Evolutionary conservation across 202 grass and related monocot species (phyloP), one percentile per base, ranked within the genome.

Genomic region (Panicum hallii): DNA sequence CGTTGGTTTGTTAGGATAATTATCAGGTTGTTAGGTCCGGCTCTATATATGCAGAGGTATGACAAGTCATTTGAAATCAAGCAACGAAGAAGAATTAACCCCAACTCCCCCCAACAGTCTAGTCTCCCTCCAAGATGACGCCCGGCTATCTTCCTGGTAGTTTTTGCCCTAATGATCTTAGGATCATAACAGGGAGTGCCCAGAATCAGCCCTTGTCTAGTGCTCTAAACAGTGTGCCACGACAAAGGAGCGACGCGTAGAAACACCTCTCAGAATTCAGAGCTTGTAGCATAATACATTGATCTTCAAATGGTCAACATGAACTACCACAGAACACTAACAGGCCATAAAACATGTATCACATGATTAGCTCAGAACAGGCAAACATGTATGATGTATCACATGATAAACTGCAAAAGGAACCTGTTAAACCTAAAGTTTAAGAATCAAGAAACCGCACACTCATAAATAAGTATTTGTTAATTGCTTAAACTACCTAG

Each of bases 401-500:
- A 55, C 49, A 75, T 41, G 34, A 75, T n/a, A 77, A 58, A 77
- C 23, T 15, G 32, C 13, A 34, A 53, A 60, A 70, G 41, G 36
- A 5, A 72, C 54, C 75, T 72, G 55, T 63, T 60, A 48, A 63
- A 11, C 63, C 52, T 47, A 11, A 23, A 52, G 19, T 6, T 61
- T 61, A 23, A 19, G 6, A 73, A 62, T 68, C 64, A 85, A 61
- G 20, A 54, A 65, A 41, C 16, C 28, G 1, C 52, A 43, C 28
- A 49, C 19, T 38, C 55, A 73, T 34, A 69, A 26, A 36, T 68
- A 72, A 36, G 20, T 62, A 54, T 86, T 64, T 80, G 66, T 38
- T 54, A 79, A 44, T 38, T 22, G 13, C 50, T 63, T 63, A 63
- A 60, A 78, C 44, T 87, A 57, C 28, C 71, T n/a, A 83, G 73